These are phyloP conservation scores for Microsporum audouinii DNA, from an alignment of 2,329 filamentous ascomycete species.

Conservation along the genomic window DNA sequence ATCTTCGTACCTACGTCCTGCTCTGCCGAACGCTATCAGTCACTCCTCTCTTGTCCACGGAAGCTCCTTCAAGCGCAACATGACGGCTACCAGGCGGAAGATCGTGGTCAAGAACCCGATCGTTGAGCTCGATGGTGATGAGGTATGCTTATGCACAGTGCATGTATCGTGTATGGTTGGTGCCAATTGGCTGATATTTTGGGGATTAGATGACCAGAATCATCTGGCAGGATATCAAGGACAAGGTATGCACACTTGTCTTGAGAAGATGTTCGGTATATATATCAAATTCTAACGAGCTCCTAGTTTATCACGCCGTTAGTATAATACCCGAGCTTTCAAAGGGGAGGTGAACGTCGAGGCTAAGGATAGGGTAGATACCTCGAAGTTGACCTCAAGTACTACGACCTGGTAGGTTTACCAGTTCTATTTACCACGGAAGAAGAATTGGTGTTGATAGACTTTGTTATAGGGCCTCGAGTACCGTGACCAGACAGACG, in stretches of 20 bases:
- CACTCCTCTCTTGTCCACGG: conserved; percentile 2
- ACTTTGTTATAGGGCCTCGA: conserved; percentile 52
- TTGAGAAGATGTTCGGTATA: conserved; percentile 9
- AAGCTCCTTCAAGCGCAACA: conserved; percentile 31
- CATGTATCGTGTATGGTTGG: conserved; percentile 11
- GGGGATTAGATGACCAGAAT: conserved; percentile 76
- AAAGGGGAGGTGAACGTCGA: neutral
- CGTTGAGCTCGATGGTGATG: conserved; percentile 87
- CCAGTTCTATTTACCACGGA: neutral
- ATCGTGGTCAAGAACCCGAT: conserved; percentile 99
- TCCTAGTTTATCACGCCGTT: conserved; percentile 68
- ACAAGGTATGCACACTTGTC: conserved; percentile 49
- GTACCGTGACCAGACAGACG: conserved; percentile 91
- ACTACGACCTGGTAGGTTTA: conserved; percentile 63
- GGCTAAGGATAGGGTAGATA: conserved; percentile 39
- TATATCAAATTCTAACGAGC: conserved; percentile 4
- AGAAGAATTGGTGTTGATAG: conserved; percentile 8
- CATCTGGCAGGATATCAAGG: conserved; percentile 98
- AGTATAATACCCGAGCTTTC: conserved; percentile 15
- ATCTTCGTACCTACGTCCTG: conserved; percentile 19
- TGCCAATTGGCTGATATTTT: conserved; percentile 7
- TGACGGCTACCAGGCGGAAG: conserved; percentile 51
- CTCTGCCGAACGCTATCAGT: conserved; percentile 14
- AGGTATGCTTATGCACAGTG: conserved; percentile 28
- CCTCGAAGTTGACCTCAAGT: conserved; percentile 95